Evolutionary conservation across 495 filamentous ascomycete species (phyloP), one percentile per base, ranked within the genome.

Genomic region (Chaetomium cochliodes): DNA sequence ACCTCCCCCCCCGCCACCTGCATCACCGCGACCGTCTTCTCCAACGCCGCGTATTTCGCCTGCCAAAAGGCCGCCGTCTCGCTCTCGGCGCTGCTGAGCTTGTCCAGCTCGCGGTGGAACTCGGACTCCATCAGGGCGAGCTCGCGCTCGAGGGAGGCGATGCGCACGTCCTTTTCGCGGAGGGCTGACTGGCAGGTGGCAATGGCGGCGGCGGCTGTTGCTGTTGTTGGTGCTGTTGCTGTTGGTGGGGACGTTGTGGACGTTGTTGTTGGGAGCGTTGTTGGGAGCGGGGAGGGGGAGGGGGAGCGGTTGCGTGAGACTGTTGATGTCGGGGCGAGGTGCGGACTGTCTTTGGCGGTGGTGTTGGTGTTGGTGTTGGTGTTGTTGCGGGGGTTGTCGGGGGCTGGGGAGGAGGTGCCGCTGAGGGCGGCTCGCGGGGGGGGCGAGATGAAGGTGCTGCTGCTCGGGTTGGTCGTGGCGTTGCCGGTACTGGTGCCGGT

Each of bases 51-150:
- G 72, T 77, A 76, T 57, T 80, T 80, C 39, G 73, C 72, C 71
- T 83, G 79, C 81, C 81, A 85, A 68, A 76, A 79, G 16, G 67
- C 67, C 9, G 79, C 70, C 30, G 78, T 78, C 62, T 80, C 78
- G 71, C 69, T 73, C 67, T 82, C 81, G 55, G 74, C 72, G 60
- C 73, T 72, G 62, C 73, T 74, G 44, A 80, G 76, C 61, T 67
- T 70, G 60, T 81, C 79, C 16, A 83, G 76, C 62, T 81, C 78
- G 20, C 72, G 73, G 26, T 73, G 68, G 67, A 84, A 83, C 64
- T 81, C 80, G 26, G 66, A 58, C 58, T 79, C 79, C 73, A 81
- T 79, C 16, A 76, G 66, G 20, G 61, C 64, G 30, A 83, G 69
- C 65, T 82, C 79, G 50, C 70, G 71, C 66, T 81, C 77, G 52